Percentiles rank a stretch among this genome's conserved stretches.
phyloP scores from a whole-genome alignment of 2,329 filamentous ascomycete genomes.

The Pseudonectria buxi region DNA sequence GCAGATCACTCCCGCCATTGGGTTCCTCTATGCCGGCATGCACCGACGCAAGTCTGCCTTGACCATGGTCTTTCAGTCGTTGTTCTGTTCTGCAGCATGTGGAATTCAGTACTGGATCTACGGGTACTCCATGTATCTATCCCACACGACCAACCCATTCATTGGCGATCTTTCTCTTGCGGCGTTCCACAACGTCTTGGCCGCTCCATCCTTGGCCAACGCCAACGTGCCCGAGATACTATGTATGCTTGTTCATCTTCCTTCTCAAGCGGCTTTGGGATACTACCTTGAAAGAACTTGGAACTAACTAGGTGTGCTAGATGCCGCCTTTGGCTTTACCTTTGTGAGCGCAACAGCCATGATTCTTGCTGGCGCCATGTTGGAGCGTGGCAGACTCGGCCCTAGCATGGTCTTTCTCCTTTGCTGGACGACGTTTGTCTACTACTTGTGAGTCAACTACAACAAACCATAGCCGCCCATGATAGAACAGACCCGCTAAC shows the following conservation, averaged over 20 bases:
- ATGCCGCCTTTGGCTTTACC: constrained; percentile 31
- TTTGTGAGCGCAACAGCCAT: constrained; percentile 33
- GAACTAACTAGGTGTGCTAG: not conserved
- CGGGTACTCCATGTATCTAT: constrained; percentile 37
- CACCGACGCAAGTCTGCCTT: constrained; percentile 31
- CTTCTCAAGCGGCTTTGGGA: not conserved
- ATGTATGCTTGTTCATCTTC: constrained; percentile 9
- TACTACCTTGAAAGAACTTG: not conserved
- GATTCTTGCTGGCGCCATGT: constrained; percentile 33
- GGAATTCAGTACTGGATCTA: constrained; percentile 43
- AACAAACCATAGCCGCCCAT: accelerated
- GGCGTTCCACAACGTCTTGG: constrained; percentile 30
- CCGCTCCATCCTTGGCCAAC: constrained; percentile 31
- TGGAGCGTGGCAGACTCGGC: constrained; percentile 29
- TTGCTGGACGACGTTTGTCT: constrained; percentile 59
- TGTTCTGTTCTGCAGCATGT: constrained; percentile 38
- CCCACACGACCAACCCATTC: constrained; percentile 29
- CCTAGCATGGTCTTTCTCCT: constrained; percentile 56
- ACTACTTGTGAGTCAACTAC: constrained; percentile 32
- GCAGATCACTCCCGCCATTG: constrained; percentile 34
- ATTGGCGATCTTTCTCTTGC: constrained; percentile 30
- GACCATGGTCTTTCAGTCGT: constrained; percentile 41
- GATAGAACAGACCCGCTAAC: too few species aligned
- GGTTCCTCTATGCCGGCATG: constrained; percentile 34
- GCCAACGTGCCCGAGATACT: constrained; percentile 30